Evolutionary conservation across 495 filamentous ascomycete genomes (phyloP), one percentile per base, ranked within the genome.

Genomic region (Usnea hakonensis): DNA sequence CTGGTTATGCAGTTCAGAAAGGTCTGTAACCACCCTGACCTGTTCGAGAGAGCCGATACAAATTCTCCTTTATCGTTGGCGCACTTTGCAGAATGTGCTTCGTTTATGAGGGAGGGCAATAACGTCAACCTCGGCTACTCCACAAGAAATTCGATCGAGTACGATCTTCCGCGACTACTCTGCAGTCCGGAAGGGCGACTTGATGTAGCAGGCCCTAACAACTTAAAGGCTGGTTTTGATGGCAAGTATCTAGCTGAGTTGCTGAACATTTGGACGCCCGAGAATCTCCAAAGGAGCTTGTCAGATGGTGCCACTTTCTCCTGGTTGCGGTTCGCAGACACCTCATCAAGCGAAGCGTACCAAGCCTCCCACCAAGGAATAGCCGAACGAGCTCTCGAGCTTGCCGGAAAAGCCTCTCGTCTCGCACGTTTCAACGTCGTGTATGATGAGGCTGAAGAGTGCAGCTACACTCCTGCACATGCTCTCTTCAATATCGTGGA

Each of bases 1-100:
- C 79, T 98, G 64, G 94, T 98, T 60, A 98, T 98, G 94, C 95
- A 98, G 75, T 98, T 98, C 83, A 86, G 94, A 60, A 98, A 98
- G 77, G 95, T 98, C 57, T 98, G 94, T 78, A 98, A 98, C 69
- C 94, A 98, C 73, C 94, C 94, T 3, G 94, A 98, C 76, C 77
- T 98, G 26, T 97, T 97, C 64, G 92, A 99, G 72, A 85, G 95
- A 48, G 91, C 93, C 19, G 94, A 97, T 61, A 95, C 88, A 23
- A 85, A 83, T 23, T 96, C 92, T 19, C 91, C 93, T 0, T 87
- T 91, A 69, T 90, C 90, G 2, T 81, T 87, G 61, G 86, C 84
- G 10, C 80, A 87, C 73, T 97, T 91, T 71, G 95, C 92, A 21
- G 95, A 97, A 74, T 96, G 92, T 13, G 91, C 88, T 16, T 95